A percentile compares a stretch with the other conserved stretches of the same genome.
phyloP scores from a whole-genome alignment of 345 rosid species.

The Boechera stricta region DNA sequence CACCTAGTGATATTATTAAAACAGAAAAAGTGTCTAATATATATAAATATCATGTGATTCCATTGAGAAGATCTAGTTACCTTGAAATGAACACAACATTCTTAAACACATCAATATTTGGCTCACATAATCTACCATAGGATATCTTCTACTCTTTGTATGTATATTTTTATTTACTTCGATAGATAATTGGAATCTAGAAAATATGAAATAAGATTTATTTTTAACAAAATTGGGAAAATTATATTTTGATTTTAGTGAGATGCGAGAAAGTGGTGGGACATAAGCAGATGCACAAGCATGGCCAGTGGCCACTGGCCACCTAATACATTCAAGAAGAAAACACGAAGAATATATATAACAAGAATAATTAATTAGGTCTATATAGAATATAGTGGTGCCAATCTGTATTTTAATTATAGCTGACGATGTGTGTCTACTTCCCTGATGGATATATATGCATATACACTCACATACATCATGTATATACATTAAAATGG shows the following conservation, averaged over 20 bases:
- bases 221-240: constrained; percentile 28
- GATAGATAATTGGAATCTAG: neutral
- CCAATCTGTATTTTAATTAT: constrained; percentile 27
- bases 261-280: constrained; percentile 39
- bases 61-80: neutral
- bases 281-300: constrained; percentile 39
- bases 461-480: neutral
- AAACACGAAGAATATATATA: constrained; percentile 4
- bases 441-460: neutral
- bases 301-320: constrained; percentile 39
- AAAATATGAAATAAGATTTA: constrained; percentile 5
- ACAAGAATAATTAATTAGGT: constrained; percentile 26
- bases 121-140: constrained; percentile 1
- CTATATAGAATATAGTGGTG: constrained; percentile 22
- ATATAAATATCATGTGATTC: neutral
- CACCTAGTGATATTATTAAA: too few species aligned
- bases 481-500: constrained; percentile 2
- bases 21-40: neutral
- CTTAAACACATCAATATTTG: constrained; percentile 2
- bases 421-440: constrained; percentile 13
- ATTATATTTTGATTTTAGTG: constrained; percentile 13
- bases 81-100: constrained; percentile 23
- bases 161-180: neutral
- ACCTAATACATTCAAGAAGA: constrained; percentile 30
- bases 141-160: neutral